These are phyloP conservation scores for Macrolepiota fuliginosa DNA, from an alignment of 768 basidiomycete species.

Conservation along the genomic window DNA sequence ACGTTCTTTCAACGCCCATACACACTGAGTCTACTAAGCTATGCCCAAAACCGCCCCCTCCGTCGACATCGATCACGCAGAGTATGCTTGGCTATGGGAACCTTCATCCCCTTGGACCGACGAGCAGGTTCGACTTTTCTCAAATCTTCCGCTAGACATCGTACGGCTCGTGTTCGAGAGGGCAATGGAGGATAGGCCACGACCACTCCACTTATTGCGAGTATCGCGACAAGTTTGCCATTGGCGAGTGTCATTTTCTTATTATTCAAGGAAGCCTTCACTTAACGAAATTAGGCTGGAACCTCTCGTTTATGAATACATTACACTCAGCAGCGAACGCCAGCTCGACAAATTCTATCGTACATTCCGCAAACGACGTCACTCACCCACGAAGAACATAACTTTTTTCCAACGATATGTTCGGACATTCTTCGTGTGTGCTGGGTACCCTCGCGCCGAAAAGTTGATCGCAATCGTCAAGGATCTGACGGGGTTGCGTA, in stretches of 20 bases:
- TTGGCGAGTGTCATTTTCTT: background rate
- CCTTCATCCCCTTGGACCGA: background rate
- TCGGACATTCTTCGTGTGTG: constrained; percentile 6
- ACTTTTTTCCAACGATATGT: constrained; percentile 5
- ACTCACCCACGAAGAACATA: background rate
- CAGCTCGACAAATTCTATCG: background rate
- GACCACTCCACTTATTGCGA: background rate
- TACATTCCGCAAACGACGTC: constrained; percentile 1
- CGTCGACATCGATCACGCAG: background rate
- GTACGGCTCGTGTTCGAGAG: constrained; percentile 9
- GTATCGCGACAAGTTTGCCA: background rate
- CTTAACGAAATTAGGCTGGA: constrained; percentile 2
- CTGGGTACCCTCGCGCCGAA: background rate
- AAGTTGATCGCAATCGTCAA: background rate
- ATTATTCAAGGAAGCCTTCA: background rate
- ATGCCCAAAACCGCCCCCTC: background rate
- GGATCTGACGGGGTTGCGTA: background rate
- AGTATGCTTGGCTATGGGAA: background rate
- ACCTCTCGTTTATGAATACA: constrained; percentile 7
- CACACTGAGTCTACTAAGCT: background rate
- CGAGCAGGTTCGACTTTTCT: background rate
- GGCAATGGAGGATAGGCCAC: constrained; percentile 6
- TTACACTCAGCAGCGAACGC: background rate
- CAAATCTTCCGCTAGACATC: constrained; percentile 3
- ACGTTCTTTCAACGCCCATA: background rate